These are phyloP conservation scores for Pythium insidiosum DNA, from an alignment of 352 stramenopile species.

Conservation along the genomic window DNA sequence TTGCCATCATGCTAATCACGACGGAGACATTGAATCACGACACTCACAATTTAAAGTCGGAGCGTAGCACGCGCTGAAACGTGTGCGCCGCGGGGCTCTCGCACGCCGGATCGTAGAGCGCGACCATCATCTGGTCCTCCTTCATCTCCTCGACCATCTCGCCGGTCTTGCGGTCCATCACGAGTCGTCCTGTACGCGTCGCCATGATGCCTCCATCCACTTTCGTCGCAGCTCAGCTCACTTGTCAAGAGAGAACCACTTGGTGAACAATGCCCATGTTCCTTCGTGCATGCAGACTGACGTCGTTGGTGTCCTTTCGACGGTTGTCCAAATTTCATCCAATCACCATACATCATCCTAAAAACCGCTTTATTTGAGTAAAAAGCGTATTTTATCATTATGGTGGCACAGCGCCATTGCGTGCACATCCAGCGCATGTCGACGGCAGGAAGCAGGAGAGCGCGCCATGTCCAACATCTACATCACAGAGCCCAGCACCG, in stretches of 20 bases:
- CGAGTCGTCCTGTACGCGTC: constrained; percentile 41
- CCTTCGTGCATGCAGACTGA: too few relatives aligned
- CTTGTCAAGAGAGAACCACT: too few relatives aligned
- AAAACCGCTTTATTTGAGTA: too few relatives aligned
- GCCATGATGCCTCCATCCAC: constrained; percentile 23
- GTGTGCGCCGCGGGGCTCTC: constrained; percentile 25
- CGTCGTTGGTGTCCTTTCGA: background rate
- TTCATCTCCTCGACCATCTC: constrained; percentile 63
- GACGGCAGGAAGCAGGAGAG: too few relatives aligned
- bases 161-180: constrained; percentile 41
- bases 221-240: too few relatives aligned
- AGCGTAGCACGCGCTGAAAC: constrained; percentile 41
- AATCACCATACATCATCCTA: background rate
- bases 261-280: too few relatives aligned
- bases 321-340: too few relatives aligned
- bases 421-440: too few relatives aligned
- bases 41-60: constrained; percentile 50
- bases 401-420: too few relatives aligned
- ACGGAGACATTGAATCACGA: background rate
- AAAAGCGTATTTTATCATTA: too few relatives aligned
- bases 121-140: constrained; percentile 59
- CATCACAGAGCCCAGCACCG: constrained; percentile 93
- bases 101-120: constrained; percentile 35
- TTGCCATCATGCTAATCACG: background rate
- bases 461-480: constrained; percentile 94